A percentile compares a stretch with the other conserved stretches of the same genome.
These are phyloP conservation scores for Glycyrrhiza uralensis DNA, from an alignment of 306 rosid species.

Conservation along the genomic window DNA sequence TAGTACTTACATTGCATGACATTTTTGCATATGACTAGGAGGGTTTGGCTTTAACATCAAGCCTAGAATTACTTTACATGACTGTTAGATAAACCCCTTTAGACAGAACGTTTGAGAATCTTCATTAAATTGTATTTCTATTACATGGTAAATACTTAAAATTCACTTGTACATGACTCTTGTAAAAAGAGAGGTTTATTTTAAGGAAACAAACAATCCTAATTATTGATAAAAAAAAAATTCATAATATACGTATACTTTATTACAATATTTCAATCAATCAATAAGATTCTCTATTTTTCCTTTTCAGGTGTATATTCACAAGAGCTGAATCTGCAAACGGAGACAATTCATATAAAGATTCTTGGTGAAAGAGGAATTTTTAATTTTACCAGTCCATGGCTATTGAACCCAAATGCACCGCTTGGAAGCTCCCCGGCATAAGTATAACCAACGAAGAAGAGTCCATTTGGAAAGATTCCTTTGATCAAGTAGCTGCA, in stretches of 20 bases:
- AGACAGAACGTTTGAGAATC: not conserved
- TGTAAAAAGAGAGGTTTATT: too few relatives aligned
- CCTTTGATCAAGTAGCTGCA: conserved; percentile 76
- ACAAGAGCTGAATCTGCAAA: too few relatives aligned
- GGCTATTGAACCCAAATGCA: conserved; percentile 54
- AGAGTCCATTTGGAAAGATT: conserved; percentile 47
- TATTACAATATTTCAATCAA: too few relatives aligned
- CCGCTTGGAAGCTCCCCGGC: conserved; percentile 97
- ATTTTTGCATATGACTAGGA: not conserved
- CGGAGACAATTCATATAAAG: too few relatives aligned
- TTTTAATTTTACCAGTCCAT: conserved; percentile 57
- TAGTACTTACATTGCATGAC: not conserved
- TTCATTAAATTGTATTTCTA: not conserved
- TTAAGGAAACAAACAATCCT: too few relatives aligned
- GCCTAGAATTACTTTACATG: not conserved
- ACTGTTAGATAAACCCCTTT: too few relatives aligned
- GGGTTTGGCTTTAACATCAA: not conserved
- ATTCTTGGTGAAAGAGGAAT: not conserved
- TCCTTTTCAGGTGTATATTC: too few relatives aligned
- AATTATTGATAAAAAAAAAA: too few relatives aligned
- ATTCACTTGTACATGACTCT: too few relatives aligned
- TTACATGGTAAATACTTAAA: not conserved
- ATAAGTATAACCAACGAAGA: conserved; percentile 71
- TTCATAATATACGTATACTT: too few relatives aligned
- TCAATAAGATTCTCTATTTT: too few relatives aligned